Base-by-base conservation (phyloP, 2,329 filamentous ascomycete genomes). In the Fusarium sacchari region DNA sequence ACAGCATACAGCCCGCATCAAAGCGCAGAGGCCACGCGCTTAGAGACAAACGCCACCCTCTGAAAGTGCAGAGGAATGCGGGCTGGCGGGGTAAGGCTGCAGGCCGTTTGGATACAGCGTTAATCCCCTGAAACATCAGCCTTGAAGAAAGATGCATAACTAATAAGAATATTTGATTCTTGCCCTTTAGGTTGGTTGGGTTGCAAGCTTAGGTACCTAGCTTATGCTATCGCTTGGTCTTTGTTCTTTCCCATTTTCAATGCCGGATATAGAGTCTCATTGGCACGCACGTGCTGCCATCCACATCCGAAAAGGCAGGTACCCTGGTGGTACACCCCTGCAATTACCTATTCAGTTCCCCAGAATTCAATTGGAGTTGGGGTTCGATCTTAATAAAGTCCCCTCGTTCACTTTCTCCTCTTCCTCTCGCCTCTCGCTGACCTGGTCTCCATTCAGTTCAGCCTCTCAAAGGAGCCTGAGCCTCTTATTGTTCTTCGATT, bases 221-320 rank as follows among this genome's bases (percentile, higher is more conserved):
- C 36, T 37, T 64, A 40, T 24, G 28, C 22, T 59, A 28, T 58
- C 30, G 34, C 37, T 55, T 58, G 36, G 40, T 59, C 55, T 55
- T 67, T 67, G 66, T 69, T 60, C 52, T 36, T 72, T 64, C 59
- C 64, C 55, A 40, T 60, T 34, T 30, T 39, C n/a, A 32, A 47
- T 56, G 22, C 50, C 46, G 42, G 46, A 74, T 39, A 67, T 60
- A 71, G 39, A 71, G 58, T 59, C 37, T 34, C 36, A 70, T 64
- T 69, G 60, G 66, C 71, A 73, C 71, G 71, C 71, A 73, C 71
- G 71, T 73, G 71, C 67, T 60, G 44, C 67, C 67, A 49, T 59
- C 63, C 71, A 47, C 60, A 57, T 72, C 55, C 30, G 46, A 69
- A 72, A 60, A 69, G 59, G 71, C 59, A 74, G 55, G 71, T 68